These are phyloP conservation scores for Eucalyptus camaldulensis DNA, from an alignment of 345 rosid genomes.

Conservation along the genomic window DNA sequence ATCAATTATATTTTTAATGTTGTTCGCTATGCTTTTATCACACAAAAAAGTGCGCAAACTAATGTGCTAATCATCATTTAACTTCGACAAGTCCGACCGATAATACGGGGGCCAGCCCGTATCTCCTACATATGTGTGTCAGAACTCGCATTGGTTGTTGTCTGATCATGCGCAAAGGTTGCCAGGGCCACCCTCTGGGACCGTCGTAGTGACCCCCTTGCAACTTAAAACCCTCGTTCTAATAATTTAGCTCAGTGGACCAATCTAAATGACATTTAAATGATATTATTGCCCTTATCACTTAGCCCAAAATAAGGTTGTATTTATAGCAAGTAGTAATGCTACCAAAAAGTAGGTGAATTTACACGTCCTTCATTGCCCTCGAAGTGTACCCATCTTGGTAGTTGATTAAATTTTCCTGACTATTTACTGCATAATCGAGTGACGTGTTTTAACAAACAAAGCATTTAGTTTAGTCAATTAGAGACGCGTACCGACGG, in stretches of 20 bases:
- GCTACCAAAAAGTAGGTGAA: background rate
- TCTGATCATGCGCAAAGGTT: background rate
- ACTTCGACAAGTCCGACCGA: background rate
- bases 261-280: background rate
- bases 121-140: background rate
- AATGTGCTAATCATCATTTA: background rate
- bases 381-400: background rate
- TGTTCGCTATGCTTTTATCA: background rate
- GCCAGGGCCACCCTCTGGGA: background rate
- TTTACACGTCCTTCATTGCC: background rate
- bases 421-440: background rate
- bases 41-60: background rate
- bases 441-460: background rate
- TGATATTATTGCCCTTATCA: background rate
- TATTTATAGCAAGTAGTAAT: background rate
- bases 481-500: conserved; percentile 49
- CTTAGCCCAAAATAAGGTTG: background rate
- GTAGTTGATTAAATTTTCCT: background rate
- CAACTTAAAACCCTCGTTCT: background rate
- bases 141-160: background rate
- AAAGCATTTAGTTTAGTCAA: background rate
- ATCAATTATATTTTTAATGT: background rate
- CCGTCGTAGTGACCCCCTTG: too few relatives aligned
- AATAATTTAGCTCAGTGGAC: background rate
- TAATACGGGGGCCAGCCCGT: background rate